phyloP scores from a whole-genome alignment of 805 yeast species.

The Tetrapisispora taiwanensis region DNA sequence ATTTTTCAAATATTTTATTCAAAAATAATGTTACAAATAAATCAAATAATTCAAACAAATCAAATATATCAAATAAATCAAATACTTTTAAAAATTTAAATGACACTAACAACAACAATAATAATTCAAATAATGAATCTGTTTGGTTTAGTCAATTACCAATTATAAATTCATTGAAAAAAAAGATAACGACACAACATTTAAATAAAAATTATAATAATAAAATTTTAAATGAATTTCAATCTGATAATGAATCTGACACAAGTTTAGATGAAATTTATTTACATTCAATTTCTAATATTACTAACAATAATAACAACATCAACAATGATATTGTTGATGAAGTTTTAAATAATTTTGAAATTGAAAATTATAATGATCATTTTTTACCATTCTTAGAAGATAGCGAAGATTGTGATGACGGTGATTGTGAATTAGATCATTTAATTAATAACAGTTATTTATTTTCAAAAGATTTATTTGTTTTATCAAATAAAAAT shows the following conservation, averaged over 20 bases:
- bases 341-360: background rate
- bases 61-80: background rate
- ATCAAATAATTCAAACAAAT: background rate
- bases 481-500: background rate
- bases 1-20: background rate
- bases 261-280: constrained; percentile 10
- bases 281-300: background rate
- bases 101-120: background rate
- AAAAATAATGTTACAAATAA: background rate
- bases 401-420: constrained; percentile 1
- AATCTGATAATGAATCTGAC: constrained; percentile 16
- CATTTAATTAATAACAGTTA: constrained; percentile 1
- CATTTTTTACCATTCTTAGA: background rate
- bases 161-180: constrained; percentile 2
- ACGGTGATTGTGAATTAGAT: constrained; percentile 1
- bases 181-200: constrained; percentile 1
- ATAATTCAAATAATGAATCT: constrained; percentile 3
- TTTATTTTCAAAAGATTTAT: constrained; percentile 1
- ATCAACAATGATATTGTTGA: background rate
- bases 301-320: background rate
- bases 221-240: constrained; percentile 4
- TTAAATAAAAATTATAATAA: background rate
- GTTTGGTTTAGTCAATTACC: constrained; percentile 2
- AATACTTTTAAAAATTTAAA: background rate
- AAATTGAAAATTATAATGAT: background rate